Evolutionary conservation across 2,329 filamentous ascomycete species (phyloP).

Genomic region (Penicillium decumbens): DNA sequence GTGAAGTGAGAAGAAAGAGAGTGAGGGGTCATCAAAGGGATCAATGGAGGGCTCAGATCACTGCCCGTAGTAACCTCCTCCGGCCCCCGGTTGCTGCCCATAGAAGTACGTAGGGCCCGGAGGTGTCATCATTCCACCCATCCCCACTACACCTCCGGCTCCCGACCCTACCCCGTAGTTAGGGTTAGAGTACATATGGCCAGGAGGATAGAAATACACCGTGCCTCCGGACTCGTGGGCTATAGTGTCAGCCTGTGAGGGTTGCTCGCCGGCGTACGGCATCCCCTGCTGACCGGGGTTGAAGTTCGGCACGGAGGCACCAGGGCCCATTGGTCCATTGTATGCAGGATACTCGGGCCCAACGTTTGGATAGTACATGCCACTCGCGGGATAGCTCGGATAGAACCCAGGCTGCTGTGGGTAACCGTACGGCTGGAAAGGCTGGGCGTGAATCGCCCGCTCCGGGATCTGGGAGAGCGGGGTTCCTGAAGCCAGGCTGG

Average conservation of each 20-base stretch:
- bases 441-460: slow-evolving; percentile 80
- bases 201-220: slow-evolving; percentile 87
- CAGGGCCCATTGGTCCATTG: slow-evolving; percentile 45
- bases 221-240: slow-evolving; percentile 93
- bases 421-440: slow-evolving; percentile 75
- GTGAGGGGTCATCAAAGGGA: slow-evolving; percentile 1
- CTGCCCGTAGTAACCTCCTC: slow-evolving; percentile 57
- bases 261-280: slow-evolving; percentile 37
- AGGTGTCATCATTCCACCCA: slow-evolving; percentile 74
- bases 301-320: slow-evolving; percentile 53
- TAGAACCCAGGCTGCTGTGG: slow-evolving; percentile 56
- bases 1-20: slow-evolving; percentile 1
- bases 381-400: slow-evolving; percentile 54
- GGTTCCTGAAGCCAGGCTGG: slow-evolving; percentile 68
- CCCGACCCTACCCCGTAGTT: slow-evolving; percentile 48
- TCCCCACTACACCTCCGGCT: slow-evolving; percentile 57
- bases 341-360: slow-evolving; percentile 41
- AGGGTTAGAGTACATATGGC: slow-evolving; percentile 57
- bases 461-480: slow-evolving; percentile 90
- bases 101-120: slow-evolving; percentile 52
- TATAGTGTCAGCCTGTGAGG: slow-evolving; percentile 53
- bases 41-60: slow-evolving; percentile 8
- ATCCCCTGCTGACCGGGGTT: slow-evolving; percentile 49
- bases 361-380: slow-evolving; percentile 64
- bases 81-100: slow-evolving; percentile 50